Evolutionary conservation across 2,329 filamentous ascomycete genomes (phyloP).

Genomic region (Thielaviopsis populi): DNA sequence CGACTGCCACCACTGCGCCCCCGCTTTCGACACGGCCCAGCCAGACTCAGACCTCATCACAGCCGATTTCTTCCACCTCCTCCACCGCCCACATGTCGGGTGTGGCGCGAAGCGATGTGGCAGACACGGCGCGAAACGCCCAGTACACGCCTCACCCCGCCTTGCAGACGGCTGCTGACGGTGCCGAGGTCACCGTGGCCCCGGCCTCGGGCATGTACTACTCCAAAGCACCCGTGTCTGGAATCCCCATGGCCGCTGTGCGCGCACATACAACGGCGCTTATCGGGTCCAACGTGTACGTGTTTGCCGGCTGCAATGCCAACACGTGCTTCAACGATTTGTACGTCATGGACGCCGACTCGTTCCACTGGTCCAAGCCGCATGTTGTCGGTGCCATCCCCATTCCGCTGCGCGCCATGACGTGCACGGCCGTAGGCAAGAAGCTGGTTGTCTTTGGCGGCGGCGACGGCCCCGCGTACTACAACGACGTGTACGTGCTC

Average conservation of each 20-base stretch:
- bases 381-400: conserved; percentile 49
- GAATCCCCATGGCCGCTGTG: conserved; percentile 43
- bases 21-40: conserved; percentile 7
- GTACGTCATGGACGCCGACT: conserved; percentile 54
- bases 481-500: conserved; percentile 58
- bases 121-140: conserved; percentile 19
- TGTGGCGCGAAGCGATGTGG: conserved; percentile 17
- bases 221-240: conserved; percentile 50
- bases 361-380: conserved; percentile 55
- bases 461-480: conserved; percentile 54
- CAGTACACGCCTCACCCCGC: conserved; percentile 34
- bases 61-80: not conserved
- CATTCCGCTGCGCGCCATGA: conserved; percentile 53
- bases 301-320: conserved; percentile 55
- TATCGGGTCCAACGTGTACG: conserved; percentile 50
- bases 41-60: conserved; percentile 10
- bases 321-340: conserved; percentile 54
- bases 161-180: conserved; percentile 40
- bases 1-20: not conserved
- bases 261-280: conserved; percentile 53
- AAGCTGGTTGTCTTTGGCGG: conserved; percentile 56
- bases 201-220: conserved; percentile 60
- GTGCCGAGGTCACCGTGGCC: conserved; percentile 45
- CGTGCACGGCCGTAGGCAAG: conserved; percentile 55
- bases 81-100: conserved; percentile 19